Base-by-base conservation (phyloP, 352 stramenopile genomes). In the Blastocystis hominis region DNA sequence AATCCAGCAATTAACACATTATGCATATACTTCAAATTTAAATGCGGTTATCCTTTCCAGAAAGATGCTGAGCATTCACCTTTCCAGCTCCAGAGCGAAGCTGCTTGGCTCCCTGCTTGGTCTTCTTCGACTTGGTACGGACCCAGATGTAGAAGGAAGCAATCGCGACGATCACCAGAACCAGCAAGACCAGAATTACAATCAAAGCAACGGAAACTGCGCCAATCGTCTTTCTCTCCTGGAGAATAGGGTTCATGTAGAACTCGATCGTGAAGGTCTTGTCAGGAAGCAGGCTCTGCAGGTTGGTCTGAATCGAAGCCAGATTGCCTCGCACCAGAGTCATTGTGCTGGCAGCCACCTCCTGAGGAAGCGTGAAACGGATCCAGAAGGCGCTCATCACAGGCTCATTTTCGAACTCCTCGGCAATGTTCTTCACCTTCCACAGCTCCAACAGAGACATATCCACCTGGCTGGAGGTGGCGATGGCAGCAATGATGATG, bases 51-150 rank as follows among this genome's bases (percentile, higher is more conserved):
- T 80, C 70, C 46, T 80, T 66, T 62, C 70, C 70, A n/a, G 47
- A 59, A 61, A 80, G 69, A 40, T 80, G 69, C 69, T 80, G 38
- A 15, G 69, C 69, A 24, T 80, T 76, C 36, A 76, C 64, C 42
- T 55, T 76, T 24, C 64, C 64, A 30, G 24, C 24, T 30, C 24
- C 24, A 7, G 64, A 50, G 55, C 64, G 64, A 4, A 76, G 42
- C 47, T 76, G 64, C 44, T 62, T 84, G 15, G 54, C 59, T 38
- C 72, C 72, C n/a, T 84, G 20, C 72, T 84, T 84, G 47, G 7
- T 84, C 54, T 84, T 84, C 54, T 54, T 50, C n/a, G 64, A 55
- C 38, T 76, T 76, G 5, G 42, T 50, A 76, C 64, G 64, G 5
- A 76, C 42, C 64, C 64, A 76, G 38, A 76, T 50, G 38, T 55